Conservation (phyloP, 371 early-diverging fungal genomes). For the Rhizomucor pusillus region DNA sequence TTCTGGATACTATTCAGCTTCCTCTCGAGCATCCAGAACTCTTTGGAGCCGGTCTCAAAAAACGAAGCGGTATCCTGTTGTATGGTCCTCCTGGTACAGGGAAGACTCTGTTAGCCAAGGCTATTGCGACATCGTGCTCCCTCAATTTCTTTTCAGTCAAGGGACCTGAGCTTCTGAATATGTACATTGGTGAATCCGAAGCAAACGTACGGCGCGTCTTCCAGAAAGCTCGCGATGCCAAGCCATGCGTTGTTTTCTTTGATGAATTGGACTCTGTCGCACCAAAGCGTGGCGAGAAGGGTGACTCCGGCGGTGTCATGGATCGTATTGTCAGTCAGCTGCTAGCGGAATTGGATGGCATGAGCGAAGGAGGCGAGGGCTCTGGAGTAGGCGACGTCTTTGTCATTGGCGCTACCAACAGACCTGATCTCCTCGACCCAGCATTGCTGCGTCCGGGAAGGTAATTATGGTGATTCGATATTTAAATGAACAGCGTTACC, state of each 20-base stretch:
- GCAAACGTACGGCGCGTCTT: conserved; percentile 99
- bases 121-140: conserved; percentile 69
- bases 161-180: conserved; percentile 94
- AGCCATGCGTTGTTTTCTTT: conserved; percentile 99
- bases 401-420: conserved; percentile 99
- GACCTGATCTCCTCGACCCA: conserved; percentile 99
- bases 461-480: too few relatives aligned
- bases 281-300: conserved; percentile 98
- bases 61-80: conserved; percentile 94
- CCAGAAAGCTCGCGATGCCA: conserved; percentile 97
- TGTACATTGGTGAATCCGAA: conserved; percentile 99
- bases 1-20: conserved; percentile 97
- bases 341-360: conserved; percentile 99
- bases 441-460: conserved; percentile 99
- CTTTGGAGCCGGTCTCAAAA: conserved; percentile 96
- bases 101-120: conserved; percentile 73
- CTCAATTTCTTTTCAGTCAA: conserved; percentile 98
- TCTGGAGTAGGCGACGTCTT: conserved; percentile 96
- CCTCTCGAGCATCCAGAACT: conserved; percentile 97
- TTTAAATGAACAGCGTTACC: too few relatives aligned
- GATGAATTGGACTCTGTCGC: conserved; percentile 99
- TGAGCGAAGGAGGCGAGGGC: too few relatives aligned
- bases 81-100: conserved; percentile 98
- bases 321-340: conserved; percentile 99
- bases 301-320: conserved; percentile 99